These are phyloP conservation scores for Haplographium delicatum DNA, from an alignment of 495 filamentous ascomycete genomes.

Conservation along the genomic window DNA sequence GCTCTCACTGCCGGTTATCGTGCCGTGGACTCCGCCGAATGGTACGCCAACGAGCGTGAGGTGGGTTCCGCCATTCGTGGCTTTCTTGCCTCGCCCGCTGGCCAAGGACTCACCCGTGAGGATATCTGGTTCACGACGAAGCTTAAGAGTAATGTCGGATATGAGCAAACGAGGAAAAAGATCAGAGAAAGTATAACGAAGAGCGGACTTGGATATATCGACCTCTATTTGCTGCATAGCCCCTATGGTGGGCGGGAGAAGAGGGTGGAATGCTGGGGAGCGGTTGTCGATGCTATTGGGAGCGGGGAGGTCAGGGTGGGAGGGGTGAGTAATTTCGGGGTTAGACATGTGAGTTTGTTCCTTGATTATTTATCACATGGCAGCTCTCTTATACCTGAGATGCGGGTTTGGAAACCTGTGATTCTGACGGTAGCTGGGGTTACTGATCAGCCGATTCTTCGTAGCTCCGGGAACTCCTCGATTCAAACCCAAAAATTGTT, in stretches of 20 bases:
- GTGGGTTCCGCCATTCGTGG: slow-evolving; percentile 50
- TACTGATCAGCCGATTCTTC: background rate
- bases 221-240: slow-evolving; percentile 57
- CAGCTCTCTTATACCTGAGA: too few species aligned
- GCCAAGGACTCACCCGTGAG: slow-evolving; percentile 41
- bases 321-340: slow-evolving; percentile 64
- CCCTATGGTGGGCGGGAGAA: slow-evolving; percentile 54
- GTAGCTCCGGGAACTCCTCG: slow-evolving; percentile 58
- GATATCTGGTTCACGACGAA: slow-evolving; percentile 68
- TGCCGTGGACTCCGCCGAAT: slow-evolving; percentile 62
- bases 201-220: slow-evolving; percentile 54
- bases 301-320: slow-evolving; percentile 59
- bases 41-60: slow-evolving; percentile 65
- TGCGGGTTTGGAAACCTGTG: too few species aligned
- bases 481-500: slow-evolving; percentile 41
- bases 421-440: too few species aligned
- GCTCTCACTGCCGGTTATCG: slow-evolving; percentile 44
- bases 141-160: slow-evolving; percentile 51
- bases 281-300: slow-evolving; percentile 56
- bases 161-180: slow-evolving; percentile 49
- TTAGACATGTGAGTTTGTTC: slow-evolving; percentile 50
- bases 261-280: slow-evolving; percentile 59
- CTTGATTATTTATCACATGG: too few species aligned
- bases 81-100: slow-evolving; percentile 31
- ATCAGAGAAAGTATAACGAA: slow-evolving; percentile 50